phyloP scores from a whole-genome alignment of 2,329 filamentous ascomycete genomes.

The Lecanicillium sp. region DNA sequence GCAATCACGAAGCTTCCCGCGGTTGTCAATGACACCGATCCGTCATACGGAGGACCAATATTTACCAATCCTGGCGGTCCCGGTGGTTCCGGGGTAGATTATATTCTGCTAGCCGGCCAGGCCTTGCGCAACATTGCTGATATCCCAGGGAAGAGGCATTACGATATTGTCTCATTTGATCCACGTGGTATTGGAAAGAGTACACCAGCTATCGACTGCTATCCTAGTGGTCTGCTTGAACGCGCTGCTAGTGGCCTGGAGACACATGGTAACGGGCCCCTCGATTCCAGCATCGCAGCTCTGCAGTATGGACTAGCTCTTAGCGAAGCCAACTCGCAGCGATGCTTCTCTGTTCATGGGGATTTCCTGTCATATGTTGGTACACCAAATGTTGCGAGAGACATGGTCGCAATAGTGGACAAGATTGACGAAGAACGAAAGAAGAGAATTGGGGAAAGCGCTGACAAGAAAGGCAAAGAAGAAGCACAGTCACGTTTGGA shows the following conservation, averaged over 20 bases:
- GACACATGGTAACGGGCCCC: conserved; percentile 20
- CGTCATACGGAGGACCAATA: conserved; percentile 32
- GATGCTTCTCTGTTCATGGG: conserved; percentile 19
- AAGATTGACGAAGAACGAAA: conserved; percentile 25
- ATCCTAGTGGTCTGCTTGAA: conserved; percentile 18
- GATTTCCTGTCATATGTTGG: conserved; percentile 24
- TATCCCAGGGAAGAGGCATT: conserved; percentile 21
- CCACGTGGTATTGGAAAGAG: conserved; percentile 32
- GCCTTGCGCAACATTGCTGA: conserved; percentile 21
- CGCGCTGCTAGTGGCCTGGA: conserved; percentile 22
- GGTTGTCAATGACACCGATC: conserved; percentile 25
- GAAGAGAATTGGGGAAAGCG: conserved; percentile 2
- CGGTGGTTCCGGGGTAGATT: conserved; percentile 28
- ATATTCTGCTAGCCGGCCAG: conserved; percentile 17
- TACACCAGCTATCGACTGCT: conserved; percentile 31
- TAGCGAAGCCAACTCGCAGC: conserved; percentile 16
- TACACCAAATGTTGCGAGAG: conserved; percentile 30
- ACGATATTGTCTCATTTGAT: conserved; percentile 35
- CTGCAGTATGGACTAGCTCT: conserved; percentile 20
- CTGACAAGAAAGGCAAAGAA: neutral
- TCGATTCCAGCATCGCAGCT: conserved; percentile 11
- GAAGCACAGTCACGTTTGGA: conserved; percentile 4
- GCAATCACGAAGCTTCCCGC: conserved; percentile 34
- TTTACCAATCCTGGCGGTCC: conserved; percentile 38
- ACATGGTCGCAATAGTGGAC: conserved; percentile 37